Evolutionary conservation across 805 yeast species (phyloP).

Genomic region (Teunomyces atbi): DNA sequence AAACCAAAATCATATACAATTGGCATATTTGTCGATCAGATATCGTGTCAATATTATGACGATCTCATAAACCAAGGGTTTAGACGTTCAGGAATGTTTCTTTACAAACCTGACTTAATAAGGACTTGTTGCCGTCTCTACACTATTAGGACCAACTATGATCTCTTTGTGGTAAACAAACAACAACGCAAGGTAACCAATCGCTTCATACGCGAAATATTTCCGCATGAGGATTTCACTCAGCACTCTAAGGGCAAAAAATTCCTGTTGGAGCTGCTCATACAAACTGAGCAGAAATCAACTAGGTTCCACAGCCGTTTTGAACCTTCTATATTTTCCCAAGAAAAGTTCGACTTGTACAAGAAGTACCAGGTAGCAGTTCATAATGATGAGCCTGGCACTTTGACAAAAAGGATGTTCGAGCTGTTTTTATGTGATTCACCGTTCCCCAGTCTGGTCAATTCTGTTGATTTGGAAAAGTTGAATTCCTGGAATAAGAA

Average conservation of each 20-base stretch:
- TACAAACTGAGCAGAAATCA: conserved; percentile 39
- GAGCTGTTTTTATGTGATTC: conserved; percentile 64
- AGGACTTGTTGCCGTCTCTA: conserved; percentile 77
- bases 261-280: conserved; percentile 30
- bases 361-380: conserved; percentile 67
- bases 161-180: conserved; percentile 49
- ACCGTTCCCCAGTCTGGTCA: conserved; percentile 49
- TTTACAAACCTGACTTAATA: conserved; percentile 64
- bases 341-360: conserved; percentile 62
- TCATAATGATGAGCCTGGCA: conserved; percentile 59
- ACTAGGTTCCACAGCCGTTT: conserved; percentile 41
- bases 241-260: conserved; percentile 11
- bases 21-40: conserved; percentile 42
- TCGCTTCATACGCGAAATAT: conserved; percentile 48
- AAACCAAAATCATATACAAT: conserved; percentile 22
- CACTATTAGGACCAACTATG: conserved; percentile 65
- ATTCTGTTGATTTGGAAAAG: conserved; percentile 34
- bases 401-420: conserved; percentile 50
- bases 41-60: conserved; percentile 59
- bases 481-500: conserved; percentile 42
- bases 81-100: conserved; percentile 71
- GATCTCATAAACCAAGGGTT: conserved; percentile 67
- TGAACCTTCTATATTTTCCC: conserved; percentile 51
- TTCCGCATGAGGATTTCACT: conserved; percentile 11
- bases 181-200: conserved; percentile 67